Evolutionary conservation across 805 yeast genomes (phyloP), one percentile per base, ranked within the genome.

Genomic region (Candida xiaguanensis): DNA sequence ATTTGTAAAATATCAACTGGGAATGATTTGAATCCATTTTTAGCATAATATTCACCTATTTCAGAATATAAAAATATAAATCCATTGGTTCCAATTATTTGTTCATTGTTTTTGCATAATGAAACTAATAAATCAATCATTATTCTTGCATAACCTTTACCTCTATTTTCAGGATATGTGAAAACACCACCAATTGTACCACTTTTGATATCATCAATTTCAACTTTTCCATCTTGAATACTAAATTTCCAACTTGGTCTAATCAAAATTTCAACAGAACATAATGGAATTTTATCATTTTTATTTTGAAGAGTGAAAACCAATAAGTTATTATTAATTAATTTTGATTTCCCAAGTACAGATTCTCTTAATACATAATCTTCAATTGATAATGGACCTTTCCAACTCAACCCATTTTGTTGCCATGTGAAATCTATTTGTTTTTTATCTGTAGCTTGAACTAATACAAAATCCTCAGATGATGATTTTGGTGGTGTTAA

Each of bases 131-230:
- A 55, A 43, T 65, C 68, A 19, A 66, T 50, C 74, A 69, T 68
- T 19, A 66, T 52, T 17, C 50, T 45, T 12, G 70, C 72, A 39
- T 55, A 57, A 0, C 73, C 72, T 30, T 59, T 54, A 8, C 65
- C 64, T 33, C 74, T 49, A 46, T 58, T 45, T 30, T 58, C 61
- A 4, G 61, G 61, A 35, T 58, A 59, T 3, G 72, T 65, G 50
- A 48, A 68, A 2, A 69, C 74, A 2, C 67, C 70, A 12, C 74
- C 73, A 27, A 69, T 55, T 38, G 70, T 63, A 1, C 70, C 74
- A 37, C 63, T 36, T 15, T 47, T 44, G 13, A 63, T 48, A 14
- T 37, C 35, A 3, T 19, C 18, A n/a, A 26, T 12, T 4, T 14
- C 8, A 5, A 27, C 38, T 9, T 12, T 16, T 8, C 15, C 38